phyloP scores from a whole-genome alignment of 495 filamentous ascomycete species.

The Massariosphaeria phaeospora region DNA sequence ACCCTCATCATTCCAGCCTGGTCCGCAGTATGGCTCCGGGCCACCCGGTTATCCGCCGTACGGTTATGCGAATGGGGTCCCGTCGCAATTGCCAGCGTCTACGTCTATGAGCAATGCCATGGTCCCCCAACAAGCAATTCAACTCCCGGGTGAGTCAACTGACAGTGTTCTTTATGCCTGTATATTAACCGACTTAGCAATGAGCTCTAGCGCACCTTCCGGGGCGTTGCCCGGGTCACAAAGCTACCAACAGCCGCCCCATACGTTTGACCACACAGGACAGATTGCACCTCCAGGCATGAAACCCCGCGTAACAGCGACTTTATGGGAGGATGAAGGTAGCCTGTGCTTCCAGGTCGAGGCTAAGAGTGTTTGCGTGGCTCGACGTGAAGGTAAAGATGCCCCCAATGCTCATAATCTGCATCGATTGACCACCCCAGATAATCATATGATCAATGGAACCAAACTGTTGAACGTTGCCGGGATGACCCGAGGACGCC shows the following conservation, averaged over 20 bases:
- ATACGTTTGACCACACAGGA: constrained; percentile 80
- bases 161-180: background rate
- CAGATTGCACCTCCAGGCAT: constrained; percentile 92
- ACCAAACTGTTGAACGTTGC: constrained; percentile 96
- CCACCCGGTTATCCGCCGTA: constrained; percentile 70
- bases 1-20: constrained; percentile 77
- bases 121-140: constrained; percentile 34
- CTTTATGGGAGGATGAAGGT: constrained; percentile 96
- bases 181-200: constrained; percentile 28
- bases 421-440: constrained; percentile 44
- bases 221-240: constrained; percentile 25
- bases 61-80: constrained; percentile 29
- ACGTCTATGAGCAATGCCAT: constrained; percentile 56
- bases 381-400: constrained; percentile 78
- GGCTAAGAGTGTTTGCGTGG: constrained; percentile 92
- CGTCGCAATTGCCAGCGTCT: constrained; percentile 45
- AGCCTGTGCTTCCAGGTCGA: constrained; percentile 98
- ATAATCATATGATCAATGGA: constrained; percentile 99
- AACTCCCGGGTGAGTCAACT: constrained; percentile 36
- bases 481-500: constrained; percentile 92
- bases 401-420: constrained; percentile 5
- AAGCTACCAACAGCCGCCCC: constrained; percentile 45
- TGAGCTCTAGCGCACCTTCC: constrained; percentile 30
- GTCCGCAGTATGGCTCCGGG: constrained; percentile 68
- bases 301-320: constrained; percentile 96